Base-by-base conservation (phyloP, 2,329 filamentous ascomycete species). In the Paecilomyces formosus region DNA sequence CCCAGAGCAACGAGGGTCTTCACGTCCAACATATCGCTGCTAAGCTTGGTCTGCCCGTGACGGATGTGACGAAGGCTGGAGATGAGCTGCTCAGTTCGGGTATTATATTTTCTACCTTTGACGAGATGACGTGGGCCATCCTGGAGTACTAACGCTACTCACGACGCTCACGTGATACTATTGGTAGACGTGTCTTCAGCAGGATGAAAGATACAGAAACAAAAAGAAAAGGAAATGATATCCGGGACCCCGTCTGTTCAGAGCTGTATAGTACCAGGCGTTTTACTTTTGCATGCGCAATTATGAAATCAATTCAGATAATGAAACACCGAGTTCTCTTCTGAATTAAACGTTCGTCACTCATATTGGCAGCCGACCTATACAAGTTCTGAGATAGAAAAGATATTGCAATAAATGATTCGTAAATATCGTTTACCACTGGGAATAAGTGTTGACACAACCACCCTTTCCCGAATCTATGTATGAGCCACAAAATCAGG, bases 101-200 rank as follows among this genome's bases (percentile, higher is more conserved):
- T 30, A 71, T 90, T 66, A 90, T 96, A 63, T 99, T 91, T 76
- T 90, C 91, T 28, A 99, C 95, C 9, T 83, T 96, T 58, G 92
- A 97, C 75, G 93, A 97, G 68, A 83, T 90, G 74, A 97, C 93
- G 0, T 97, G 90, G 88, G 90, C 91, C 51, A 79, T 96, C 62
- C 78, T 97, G 61, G 90, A 95, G 60, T 84, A 58, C 24, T 62
- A 51, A 35, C 12, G 24, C 24, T 26, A 26, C 24, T 26, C 24
- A 26, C 24, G 18, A 9, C 11, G 8, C 24, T 15, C 18, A 8
- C 22, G 30, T 18, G 6, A 35, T 35, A 12, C 18, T 45, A 18
- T 49, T 21, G 33, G 30, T 21, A 21, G 11, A 7, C 12, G 21
- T 60, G 2, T 57, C 39, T 55, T 58, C 33, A 54, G 57, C 35